Base-by-base conservation (phyloP, 2,329 filamentous ascomycete species). In the Meredithiella fracta region DNA sequence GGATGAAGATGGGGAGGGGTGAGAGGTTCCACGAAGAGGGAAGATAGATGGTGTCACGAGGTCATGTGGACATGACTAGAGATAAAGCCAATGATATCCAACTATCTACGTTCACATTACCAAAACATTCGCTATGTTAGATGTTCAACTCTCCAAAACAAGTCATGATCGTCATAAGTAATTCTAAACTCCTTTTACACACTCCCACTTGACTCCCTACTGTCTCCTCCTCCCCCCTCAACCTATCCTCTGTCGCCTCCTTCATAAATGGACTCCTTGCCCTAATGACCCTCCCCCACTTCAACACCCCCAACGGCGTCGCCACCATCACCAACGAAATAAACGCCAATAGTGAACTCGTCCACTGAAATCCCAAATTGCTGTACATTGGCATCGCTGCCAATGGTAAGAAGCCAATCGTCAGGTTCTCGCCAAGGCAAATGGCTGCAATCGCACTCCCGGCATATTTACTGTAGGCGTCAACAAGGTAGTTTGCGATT, bases 381-480 rank as follows among this genome's bases (percentile, higher is more conserved):
- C 22, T 53, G 25, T 58, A 58, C 55, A 59, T 58, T 3, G 56
- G 50, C 11, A 26, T 49, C 14, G 58, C 55, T 6, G 58, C 52
- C 26, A 59, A 37, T 5, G 58, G 58, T 4, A 59, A 25, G 31
- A 59, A 58, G 3, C 72, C 71, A 22, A 77, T 70, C 44, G 73
- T 68, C 3, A 70, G 60, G 56, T 76, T 76, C 63, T 77, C 74
- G 3, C 71, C 67, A 42, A 74, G 68, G 0, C 69, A 72, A 2
- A 74, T 68, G 0, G 71, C 73, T 3, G 71, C 73, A 25, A 76
- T 67, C 0, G 73, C 72, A 37, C 70, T 74, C 1, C 68, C 73
- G 3, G 73, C 72, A 58, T 74, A 76, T 52, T 69, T 70, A 1
- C 68, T 67, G 58, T 77, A 77, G 1, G 70, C 67, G 61, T 77